Evolutionary conservation across 257 asterid species (phyloP), one percentile per base, ranked within the genome.

Genomic region (Hygrophila difformis): DNA sequence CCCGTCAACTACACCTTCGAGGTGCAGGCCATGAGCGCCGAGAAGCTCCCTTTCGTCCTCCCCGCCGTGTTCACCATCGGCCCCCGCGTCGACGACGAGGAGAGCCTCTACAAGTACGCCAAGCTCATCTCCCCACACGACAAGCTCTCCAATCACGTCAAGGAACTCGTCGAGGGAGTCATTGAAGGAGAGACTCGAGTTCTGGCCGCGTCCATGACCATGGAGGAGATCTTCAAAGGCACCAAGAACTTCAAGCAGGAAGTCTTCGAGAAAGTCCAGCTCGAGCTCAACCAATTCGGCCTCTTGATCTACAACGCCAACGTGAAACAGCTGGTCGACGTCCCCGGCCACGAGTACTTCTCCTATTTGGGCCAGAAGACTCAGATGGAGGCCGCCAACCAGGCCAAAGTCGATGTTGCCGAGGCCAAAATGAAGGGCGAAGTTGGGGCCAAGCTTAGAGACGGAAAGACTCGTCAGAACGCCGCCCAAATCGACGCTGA

Each of bases 51-150:
- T 16, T 77, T 81, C 29, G 16, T 77, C 33, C 81, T 81, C 46
- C 93, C 84, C 0, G 87, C 87, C 4, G 93, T 81, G 18, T 81
- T 78, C 85, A 81, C 93, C 12, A 71, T 81, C 44, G 80, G 88
- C 38, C 93, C 93, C 0, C 70, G 69, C 0, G 46, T 52, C 0
- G 88, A 81, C 22, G 78, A 77, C 12, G 21, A 29, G 0, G 65
- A 3, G 0, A 57, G 74, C 70, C 80, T 78, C 43, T 42, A 51
- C 23, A 75, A 68, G 56, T 81, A 78, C 17, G 88, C 88, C 31
- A 75, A 59, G 62, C 93, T 81, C 49, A 67, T 81, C 13, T 63
- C 88, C 1, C 69, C 85, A 2, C 85, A 77, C 36, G 85, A 78
- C 53, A 75, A 68, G 57, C 69, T 50, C 56, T 81, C 93, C 1